Percentiles rank a stretch among this genome's conserved stretches.
Conservation (phyloP, 352 stramenopile genomes). For the Blastocystis sp. region DNA sequence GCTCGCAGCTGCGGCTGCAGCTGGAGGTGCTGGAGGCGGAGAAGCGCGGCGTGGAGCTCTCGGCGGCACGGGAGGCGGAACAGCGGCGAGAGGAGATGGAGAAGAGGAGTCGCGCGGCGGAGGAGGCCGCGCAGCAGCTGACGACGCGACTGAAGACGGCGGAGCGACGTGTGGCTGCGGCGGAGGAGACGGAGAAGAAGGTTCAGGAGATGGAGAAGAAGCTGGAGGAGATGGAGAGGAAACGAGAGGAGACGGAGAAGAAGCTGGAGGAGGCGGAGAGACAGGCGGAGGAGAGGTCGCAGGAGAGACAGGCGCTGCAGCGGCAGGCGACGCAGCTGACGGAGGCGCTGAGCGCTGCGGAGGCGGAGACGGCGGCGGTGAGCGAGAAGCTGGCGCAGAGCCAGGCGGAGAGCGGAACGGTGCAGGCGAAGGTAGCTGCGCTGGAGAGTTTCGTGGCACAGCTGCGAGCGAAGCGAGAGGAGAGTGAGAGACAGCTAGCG, state of each 20-base stretch:
- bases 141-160: neutral
- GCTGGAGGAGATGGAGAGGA: neutral
- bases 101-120: neutral
- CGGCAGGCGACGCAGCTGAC: neutral
- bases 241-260: neutral
- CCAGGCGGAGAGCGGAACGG: neutral
- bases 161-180: neutral
- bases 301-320: neutral
- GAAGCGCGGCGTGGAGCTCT: slow-evolving; percentile 22
- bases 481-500: neutral
- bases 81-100: neutral
- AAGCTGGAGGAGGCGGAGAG: neutral
- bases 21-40: slow-evolving; percentile 31
- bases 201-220: neutral
- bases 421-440: neutral
- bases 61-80: neutral
- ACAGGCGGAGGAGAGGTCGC: neutral
- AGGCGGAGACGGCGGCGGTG: neutral
- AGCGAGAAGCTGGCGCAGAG: neutral
- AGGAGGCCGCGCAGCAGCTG: neutral
- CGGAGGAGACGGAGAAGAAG: neutral
- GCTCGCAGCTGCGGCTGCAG: slow-evolving; percentile 1
- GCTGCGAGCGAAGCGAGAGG: neutral
- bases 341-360: neutral
- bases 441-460: neutral